Conservation (phyloP, 192 early-diverging fungal species). For the Gorgonomyces haynaldii region DNA sequence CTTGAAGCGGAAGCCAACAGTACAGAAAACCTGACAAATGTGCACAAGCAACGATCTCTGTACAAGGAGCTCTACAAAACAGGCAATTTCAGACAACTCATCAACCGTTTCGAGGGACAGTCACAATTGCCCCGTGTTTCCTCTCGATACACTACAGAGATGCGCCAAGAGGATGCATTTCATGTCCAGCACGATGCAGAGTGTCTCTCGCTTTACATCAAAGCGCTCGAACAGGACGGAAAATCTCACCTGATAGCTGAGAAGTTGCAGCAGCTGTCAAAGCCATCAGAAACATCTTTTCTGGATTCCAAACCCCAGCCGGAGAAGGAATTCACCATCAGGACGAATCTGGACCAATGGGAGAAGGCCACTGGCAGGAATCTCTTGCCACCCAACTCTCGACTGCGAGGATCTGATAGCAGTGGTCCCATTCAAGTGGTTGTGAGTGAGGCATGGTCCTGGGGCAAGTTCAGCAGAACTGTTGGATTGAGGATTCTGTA, state of each 20-base stretch:
- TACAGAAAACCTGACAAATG: constrained; percentile 10
- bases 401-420: not conserved
- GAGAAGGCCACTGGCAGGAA: not conserved
- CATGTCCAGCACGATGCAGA: constrained; percentile 28
- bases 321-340: not conserved
- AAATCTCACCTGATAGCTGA: constrained; percentile 17
- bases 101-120: constrained; percentile 34
- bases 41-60: constrained; percentile 20
- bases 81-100: constrained; percentile 17
- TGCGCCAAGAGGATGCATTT: constrained; percentile 7
- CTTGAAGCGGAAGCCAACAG: constrained; percentile 19
- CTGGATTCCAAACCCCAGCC: not conserved
- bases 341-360: not conserved
- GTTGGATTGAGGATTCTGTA: constrained; percentile 27
- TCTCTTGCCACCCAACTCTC: constrained; percentile 1
- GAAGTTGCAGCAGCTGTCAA: not conserved
- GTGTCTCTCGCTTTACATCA: constrained; percentile 18
- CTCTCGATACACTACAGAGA: constrained; percentile 1
- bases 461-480: constrained; percentile 38
- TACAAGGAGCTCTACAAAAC: constrained; percentile 21
- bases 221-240: constrained; percentile 24
- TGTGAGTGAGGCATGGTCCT: constrained; percentile 42
- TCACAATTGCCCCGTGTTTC: constrained; percentile 21
- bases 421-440: constrained; percentile 35
- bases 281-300: constrained; percentile 7